phyloP scores from a whole-genome alignment of 2,329 filamentous ascomycete genomes.

The Cladobotryum protrusum region DNA sequence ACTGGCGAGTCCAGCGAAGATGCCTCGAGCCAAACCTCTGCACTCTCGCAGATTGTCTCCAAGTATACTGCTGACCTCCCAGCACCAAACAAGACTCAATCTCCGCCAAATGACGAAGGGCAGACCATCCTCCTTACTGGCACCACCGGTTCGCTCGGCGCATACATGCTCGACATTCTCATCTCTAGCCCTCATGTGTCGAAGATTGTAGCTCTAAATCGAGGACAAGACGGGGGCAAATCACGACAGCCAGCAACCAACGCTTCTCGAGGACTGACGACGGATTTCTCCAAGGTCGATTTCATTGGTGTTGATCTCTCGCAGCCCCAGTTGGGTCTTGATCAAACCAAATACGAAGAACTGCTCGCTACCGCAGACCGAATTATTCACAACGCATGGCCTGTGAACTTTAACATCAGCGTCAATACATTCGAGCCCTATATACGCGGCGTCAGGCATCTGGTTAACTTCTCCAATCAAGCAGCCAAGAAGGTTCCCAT shows the following conservation, averaged over 20 bases:
- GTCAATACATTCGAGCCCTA: constrained; percentile 15
- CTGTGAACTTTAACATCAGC: constrained; percentile 16
- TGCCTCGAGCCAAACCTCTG: background rate
- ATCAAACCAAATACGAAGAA: background rate
- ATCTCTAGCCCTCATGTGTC: constrained; percentile 18
- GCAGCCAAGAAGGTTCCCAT: constrained; percentile 27
- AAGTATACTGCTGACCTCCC: constrained; percentile 26
- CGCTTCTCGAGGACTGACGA: constrained; percentile 32
- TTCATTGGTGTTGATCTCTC: constrained; percentile 46
- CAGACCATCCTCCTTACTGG: constrained; percentile 74
- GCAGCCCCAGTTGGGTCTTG: constrained; percentile 4
- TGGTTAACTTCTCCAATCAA: constrained; percentile 19
- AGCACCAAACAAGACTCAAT: constrained; percentile 13
- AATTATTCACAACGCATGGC: constrained; percentile 15
- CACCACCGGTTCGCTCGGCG: constrained; percentile 79
- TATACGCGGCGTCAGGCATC: constrained; percentile 10
- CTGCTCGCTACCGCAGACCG: constrained; percentile 1
- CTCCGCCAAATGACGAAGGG: constrained; percentile 21
- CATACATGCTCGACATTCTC: constrained; percentile 54
- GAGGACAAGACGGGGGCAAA: constrained; percentile 28
- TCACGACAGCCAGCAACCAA: constrained; percentile 32
- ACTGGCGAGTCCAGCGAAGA: constrained; percentile 9
- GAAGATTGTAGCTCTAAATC: constrained; percentile 23
- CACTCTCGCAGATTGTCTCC: constrained; percentile 14
- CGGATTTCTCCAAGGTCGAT: constrained; percentile 34